Evolutionary conservation across 306 rosid species (phyloP).

Genomic region (Fragaria iinumae): DNA sequence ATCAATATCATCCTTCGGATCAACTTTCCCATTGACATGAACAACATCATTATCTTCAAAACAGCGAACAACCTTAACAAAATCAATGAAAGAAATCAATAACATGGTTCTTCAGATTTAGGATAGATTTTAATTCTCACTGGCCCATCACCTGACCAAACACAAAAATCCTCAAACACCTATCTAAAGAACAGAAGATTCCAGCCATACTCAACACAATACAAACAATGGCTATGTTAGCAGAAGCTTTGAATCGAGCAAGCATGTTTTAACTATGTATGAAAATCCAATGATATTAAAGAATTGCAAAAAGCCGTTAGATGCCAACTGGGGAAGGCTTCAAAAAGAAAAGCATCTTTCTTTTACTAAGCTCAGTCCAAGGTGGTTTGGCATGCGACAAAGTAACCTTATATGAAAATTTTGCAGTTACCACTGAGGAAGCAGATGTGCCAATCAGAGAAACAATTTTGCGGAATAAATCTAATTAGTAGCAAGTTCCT

Average conservation of each 20-base stretch:
- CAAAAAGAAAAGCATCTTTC: neutral
- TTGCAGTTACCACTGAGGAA: neutral
- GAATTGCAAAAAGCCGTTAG: neutral
- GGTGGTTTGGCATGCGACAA: neutral
- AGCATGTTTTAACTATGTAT: neutral
- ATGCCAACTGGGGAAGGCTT: constrained; percentile 1
- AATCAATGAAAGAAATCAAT: neutral
- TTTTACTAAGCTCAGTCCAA: neutral
- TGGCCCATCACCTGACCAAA: neutral
- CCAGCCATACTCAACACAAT: neutral
- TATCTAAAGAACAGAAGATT: neutral
- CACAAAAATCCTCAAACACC: constrained; percentile 2
- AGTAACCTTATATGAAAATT: neutral
- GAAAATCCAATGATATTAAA: neutral
- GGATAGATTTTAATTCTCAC: neutral
- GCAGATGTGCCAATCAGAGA: neutral
- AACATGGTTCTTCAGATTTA: neutral
- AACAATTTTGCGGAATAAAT: neutral
- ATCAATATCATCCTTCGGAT: constrained; percentile 87
- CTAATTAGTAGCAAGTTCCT: neutral
- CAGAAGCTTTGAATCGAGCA: neutral
- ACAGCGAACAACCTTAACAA: constrained; percentile 76
- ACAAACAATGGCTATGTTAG: constrained; percentile 1
- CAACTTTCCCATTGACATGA: constrained; percentile 91
- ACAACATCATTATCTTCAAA: constrained; percentile 93